These are phyloP conservation scores for Ophiostoma triangulosporum DNA, from an alignment of 2,329 filamentous ascomycete species.

Conservation along the genomic window DNA sequence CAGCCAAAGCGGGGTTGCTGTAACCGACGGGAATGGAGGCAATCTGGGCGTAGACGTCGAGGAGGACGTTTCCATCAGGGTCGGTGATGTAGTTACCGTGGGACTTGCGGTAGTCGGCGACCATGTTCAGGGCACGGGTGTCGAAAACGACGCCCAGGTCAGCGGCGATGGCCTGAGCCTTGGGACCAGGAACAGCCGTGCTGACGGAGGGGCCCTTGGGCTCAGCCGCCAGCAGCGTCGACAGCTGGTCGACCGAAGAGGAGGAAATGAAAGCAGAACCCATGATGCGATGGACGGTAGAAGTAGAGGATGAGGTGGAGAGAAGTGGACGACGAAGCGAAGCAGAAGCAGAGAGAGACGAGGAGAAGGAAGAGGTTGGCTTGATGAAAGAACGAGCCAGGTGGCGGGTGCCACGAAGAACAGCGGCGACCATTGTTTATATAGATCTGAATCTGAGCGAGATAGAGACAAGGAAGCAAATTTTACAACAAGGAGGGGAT, in stretches of 20 bases:
- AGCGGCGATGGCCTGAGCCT: conserved; percentile 48
- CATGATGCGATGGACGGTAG: conserved; percentile 8
- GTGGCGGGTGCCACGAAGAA: conserved; percentile 7
- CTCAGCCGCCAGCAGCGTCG: conserved; percentile 24
- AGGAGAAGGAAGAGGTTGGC: not conserved
- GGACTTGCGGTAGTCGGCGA: conserved; percentile 61
- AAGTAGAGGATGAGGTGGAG: not conserved
- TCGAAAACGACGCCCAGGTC: conserved; percentile 72
- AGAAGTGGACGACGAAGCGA: not conserved
- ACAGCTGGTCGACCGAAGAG: conserved; percentile 16
- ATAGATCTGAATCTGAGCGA: not conserved
- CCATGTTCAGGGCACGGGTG: conserved; percentile 73
- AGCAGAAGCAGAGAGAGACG: not conserved
- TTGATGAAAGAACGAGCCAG: conserved; percentile 7
- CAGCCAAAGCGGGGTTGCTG: conserved; percentile 67
- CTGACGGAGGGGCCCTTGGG: conserved; percentile 39
- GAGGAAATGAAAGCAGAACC: conserved; percentile 9
- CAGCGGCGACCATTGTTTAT: conserved; percentile 12
- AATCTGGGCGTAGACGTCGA: conserved; percentile 83
- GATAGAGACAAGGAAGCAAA: not conserved
- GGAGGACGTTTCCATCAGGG: conserved; percentile 54
- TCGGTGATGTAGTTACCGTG: conserved; percentile 71
- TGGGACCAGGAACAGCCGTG: conserved; percentile 60
- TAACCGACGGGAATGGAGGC: conserved; percentile 87
- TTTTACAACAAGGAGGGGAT: not conserved